Evolutionary conservation across 2,329 filamentous ascomycete genomes (phyloP), one percentile per base, ranked within the genome.

Genomic region (Pseudophaeomoniella oleicola): DNA sequence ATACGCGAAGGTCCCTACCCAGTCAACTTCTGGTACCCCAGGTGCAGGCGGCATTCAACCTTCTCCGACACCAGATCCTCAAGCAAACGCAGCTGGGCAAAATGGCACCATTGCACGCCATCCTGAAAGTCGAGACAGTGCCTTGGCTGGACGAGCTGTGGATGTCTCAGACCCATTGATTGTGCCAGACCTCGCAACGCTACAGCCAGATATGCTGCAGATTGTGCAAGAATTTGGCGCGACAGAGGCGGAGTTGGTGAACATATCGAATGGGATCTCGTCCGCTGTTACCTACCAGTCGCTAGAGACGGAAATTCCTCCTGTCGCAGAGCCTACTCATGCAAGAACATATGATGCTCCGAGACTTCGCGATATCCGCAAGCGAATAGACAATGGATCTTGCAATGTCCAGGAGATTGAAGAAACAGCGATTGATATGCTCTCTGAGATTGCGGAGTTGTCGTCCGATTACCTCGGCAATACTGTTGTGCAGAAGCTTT

Each of bases 401-500:
- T 78, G 88, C 56, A 81, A 82, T 1, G 73, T 81, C 42, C 68
- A 78, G 13, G 90, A 98, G 57, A 92, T 96, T 47, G 90, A 98
- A 58, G 80, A 78, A 44, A 92, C 90, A 44, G 90, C 90, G 30
- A 69, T 83, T 42, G 83, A 84, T 43, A 98, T 98, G 90, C 72
- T 98, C 12, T 85, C 88, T 6, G 90, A 98, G 57, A 90, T 98
- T 54, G 85, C 87, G 3, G 90, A 98, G 59, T 68, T 98, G 16
- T 73, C 90, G 2, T 94, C 88, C 0, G 90, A 98, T 59, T 98
- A 98, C 51, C 72, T 98, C 19, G 90, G 90, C 48, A 98, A 98
- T 62, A 98, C 90, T 0, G 90, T 98, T n/a, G 88, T 98, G 13
- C 90, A 98, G 63, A 98, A 98, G 62, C 67, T 98, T 32, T 98